Evolutionary conservation across 116 monocot species (phyloP).

Genomic region (Cymodocea nodosa): DNA sequence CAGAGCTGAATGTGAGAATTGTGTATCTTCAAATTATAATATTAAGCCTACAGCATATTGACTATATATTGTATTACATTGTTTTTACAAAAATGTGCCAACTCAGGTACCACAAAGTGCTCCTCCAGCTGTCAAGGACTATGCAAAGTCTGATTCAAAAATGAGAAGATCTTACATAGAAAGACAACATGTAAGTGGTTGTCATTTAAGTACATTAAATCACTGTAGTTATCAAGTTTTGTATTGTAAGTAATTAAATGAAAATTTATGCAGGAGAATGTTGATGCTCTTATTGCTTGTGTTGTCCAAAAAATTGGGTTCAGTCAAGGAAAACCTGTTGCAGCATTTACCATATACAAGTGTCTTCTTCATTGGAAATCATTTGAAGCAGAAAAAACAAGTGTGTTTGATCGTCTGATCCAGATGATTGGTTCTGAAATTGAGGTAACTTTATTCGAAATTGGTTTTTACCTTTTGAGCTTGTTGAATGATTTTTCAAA

Average conservation of each 20-base stretch:
- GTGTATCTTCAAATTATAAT: not conserved
- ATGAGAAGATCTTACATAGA: conserved; percentile 54
- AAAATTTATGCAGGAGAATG: conserved; percentile 62
- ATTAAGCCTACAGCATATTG: not conserved
- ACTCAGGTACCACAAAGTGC: conserved; percentile 78
- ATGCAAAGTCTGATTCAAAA: conserved; percentile 46
- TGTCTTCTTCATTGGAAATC: conserved; percentile 91
- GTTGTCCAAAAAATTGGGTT: conserved; percentile 69
- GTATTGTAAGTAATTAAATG: conserved; percentile 3
- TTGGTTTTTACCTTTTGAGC: not conserved
- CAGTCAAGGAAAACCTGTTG: conserved; percentile 75
- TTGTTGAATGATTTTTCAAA: no score
- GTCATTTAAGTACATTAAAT: conserved; percentile 3
- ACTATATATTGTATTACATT: not conserved
- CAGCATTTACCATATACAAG: conserved; percentile 88
- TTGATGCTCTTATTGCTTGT: conserved; percentile 71
- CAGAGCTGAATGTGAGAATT: conserved; percentile 43
- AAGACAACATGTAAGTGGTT: conserved; percentile 72
- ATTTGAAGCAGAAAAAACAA: conserved; percentile 94
- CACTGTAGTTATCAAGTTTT: not conserved
- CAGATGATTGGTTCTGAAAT: conserved; percentile 90
- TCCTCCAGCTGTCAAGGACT: conserved; percentile 59
- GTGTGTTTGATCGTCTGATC: conserved; percentile 88
- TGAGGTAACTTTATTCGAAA: conserved; percentile 39
- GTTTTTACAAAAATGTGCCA: not conserved